phyloP scores from a whole-genome alignment of 1,139 yeast species.

The Zygoascus hellenicus region DNA sequence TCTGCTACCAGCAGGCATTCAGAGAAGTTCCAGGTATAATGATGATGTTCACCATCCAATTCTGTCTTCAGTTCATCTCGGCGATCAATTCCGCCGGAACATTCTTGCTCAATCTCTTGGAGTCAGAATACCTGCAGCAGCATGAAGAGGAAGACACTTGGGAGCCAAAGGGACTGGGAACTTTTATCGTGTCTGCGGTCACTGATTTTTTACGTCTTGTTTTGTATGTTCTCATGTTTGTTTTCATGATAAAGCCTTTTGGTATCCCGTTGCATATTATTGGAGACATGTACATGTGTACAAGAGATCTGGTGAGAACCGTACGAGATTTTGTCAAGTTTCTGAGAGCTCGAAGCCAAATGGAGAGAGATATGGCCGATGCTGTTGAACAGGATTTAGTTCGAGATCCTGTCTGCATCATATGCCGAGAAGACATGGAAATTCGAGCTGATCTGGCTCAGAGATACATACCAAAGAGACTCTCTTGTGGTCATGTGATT shows the following conservation, averaged over 20 bases:
- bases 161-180: conserved; percentile 64
- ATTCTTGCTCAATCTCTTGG: conserved; percentile 52
- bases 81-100: conserved; percentile 46
- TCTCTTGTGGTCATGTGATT: conserved; percentile 79
- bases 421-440: conserved; percentile 80
- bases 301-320: conserved; percentile 46
- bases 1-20: conserved; percentile 56
- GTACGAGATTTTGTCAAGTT: conserved; percentile 49
- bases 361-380: conserved; percentile 53
- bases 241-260: conserved; percentile 42
- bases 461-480: conserved; percentile 63
- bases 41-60: conserved; percentile 70
- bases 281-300: conserved; percentile 58
- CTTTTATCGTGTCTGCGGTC: conserved; percentile 52
- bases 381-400: conserved; percentile 61
- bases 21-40: conserved; percentile 37
- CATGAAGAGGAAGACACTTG: conserved; percentile 59
- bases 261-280: conserved; percentile 61
- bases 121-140: conserved; percentile 42
- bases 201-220: conserved; percentile 37
- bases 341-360: conserved; percentile 55
- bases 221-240: conserved; percentile 49
- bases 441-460: conserved; percentile 29
- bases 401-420: conserved; percentile 63
- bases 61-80: conserved; percentile 59